phyloP scores from a whole-genome alignment of 169 alveolate species.

The Miamiensis avidus region DNA sequence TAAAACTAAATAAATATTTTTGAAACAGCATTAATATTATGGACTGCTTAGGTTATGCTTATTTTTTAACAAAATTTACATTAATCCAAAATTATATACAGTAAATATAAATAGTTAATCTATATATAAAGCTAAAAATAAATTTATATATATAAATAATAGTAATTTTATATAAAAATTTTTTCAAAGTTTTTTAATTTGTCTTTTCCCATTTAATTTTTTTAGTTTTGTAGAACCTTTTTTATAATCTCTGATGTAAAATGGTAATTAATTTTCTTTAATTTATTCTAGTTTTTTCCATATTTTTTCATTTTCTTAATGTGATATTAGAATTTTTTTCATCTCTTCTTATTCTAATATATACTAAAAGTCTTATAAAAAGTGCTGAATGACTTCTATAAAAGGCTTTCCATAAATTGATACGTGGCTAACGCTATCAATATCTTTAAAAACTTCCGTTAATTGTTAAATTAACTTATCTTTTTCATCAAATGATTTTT shows the following conservation, averaged over 20 bases:
- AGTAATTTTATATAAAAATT: no score
- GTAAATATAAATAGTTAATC: background rate
- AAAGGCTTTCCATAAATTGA: background rate
- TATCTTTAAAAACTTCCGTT: no score
- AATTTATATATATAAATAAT: no score
- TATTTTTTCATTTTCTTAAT: background rate
- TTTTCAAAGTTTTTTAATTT: background rate
- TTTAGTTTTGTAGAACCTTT: background rate
- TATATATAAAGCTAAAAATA: background rate
- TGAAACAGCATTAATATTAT: no score
- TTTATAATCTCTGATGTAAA: background rate
- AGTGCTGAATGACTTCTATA: no score
- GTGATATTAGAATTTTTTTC: background rate
- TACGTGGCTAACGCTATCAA: no score
- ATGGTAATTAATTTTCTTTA: background rate
- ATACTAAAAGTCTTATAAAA: background rate
- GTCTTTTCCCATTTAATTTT: background rate
- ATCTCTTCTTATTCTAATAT: background rate
- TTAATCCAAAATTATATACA: background rate
- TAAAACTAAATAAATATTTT: no score
- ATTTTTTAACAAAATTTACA: no score
- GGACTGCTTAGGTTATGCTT: no score
- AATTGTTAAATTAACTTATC: no score
- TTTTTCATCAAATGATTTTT: no score
- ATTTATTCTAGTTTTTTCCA: background rate